Conservation (phyloP, 495 filamentous ascomycete species). For the Xylaria curta region DNA sequence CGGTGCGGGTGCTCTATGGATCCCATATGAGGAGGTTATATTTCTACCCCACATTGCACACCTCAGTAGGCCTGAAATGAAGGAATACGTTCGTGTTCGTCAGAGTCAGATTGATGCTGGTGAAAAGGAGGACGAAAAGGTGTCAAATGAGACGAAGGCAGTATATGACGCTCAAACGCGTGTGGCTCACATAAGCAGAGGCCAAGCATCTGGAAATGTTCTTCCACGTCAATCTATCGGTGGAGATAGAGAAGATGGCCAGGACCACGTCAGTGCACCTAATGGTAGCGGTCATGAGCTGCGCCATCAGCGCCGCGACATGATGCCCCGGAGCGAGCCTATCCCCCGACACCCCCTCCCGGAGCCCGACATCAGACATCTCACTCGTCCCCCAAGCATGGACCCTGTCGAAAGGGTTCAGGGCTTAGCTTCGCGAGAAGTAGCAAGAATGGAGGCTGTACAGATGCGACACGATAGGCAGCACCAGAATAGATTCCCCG, state of each 20-base stretch:
- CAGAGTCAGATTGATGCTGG: slow-evolving; percentile 55
- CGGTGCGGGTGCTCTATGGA: slow-evolving; percentile 61
- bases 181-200: slow-evolving; percentile 31
- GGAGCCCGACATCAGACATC: slow-evolving; percentile 34
- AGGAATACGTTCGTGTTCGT: slow-evolving; percentile 60
- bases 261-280: slow-evolving; percentile 20
- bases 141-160: slow-evolving; percentile 55
- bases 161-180: slow-evolving; percentile 54
- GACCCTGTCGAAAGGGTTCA: slow-evolving; percentile 49
- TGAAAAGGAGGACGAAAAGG: slow-evolving; percentile 51
- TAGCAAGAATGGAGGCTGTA: slow-evolving; percentile 51
- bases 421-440: slow-evolving; percentile 47
- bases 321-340: slow-evolving; percentile 26
- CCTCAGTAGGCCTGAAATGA: slow-evolving; percentile 55
- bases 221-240: background rate
- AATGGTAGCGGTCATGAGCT: slow-evolving; percentile 34
- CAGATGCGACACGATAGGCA: slow-evolving; percentile 47
- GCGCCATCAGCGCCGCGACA: slow-evolving; percentile 40
- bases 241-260: slow-evolving; percentile 25
- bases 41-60: slow-evolving; percentile 54
- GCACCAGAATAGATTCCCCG: slow-evolving; percentile 40
- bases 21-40: slow-evolving; percentile 59
- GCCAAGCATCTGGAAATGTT: slow-evolving; percentile 23
- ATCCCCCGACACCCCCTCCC: slow-evolving; percentile 32
- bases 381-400: slow-evolving; percentile 27